These are phyloP conservation scores for Cytidiella melzeri DNA, from an alignment of 768 basidiomycete species.

Conservation along the genomic window DNA sequence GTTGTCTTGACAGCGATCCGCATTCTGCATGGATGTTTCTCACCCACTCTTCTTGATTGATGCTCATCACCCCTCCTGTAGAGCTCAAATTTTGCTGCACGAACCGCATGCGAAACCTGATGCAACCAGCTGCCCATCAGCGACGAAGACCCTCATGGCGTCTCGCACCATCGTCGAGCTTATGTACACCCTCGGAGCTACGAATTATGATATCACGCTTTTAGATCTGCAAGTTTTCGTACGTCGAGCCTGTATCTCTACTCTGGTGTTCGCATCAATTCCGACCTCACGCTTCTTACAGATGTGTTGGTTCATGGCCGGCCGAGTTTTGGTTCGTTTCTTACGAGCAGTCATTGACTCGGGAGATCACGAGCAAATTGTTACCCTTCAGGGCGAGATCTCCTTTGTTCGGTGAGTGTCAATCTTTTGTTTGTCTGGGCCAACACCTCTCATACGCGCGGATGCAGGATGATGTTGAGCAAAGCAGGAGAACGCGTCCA, in stretches of 20 bases:
- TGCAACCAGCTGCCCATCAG: constrained; percentile 55
- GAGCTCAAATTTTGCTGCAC: constrained; percentile 65
- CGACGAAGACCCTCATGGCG: constrained; percentile 60
- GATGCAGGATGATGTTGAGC: constrained; percentile 40
- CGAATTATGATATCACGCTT: constrained; percentile 66
- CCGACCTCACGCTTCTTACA: constrained; percentile 3
- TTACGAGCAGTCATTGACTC: constrained; percentile 56
- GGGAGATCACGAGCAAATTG: constrained; percentile 49
- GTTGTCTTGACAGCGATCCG: constrained; percentile 8
- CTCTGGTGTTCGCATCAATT: constrained; percentile 1
- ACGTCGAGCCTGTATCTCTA: constrained; percentile 18
- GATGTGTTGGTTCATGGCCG: constrained; percentile 56
- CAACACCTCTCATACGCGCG: background rate
- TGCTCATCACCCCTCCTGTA: constrained; percentile 20
- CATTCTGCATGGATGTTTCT: background rate
- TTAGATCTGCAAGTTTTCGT: constrained; percentile 69
- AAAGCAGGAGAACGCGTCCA: constrained; percentile 65
- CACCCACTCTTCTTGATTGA: background rate
- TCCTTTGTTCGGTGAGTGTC: constrained; percentile 58
- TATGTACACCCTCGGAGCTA: constrained; percentile 59
- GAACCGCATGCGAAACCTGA: constrained; percentile 68
- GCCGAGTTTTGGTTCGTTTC: constrained; percentile 63
- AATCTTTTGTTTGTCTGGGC: constrained; percentile 5
- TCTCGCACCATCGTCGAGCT: constrained; percentile 62
- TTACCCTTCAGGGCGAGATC: constrained; percentile 54